Percentiles rank a stretch among this genome's conserved stretches.
Conservation (phyloP, 345 rosid species). For the Sonneratia alba region DNA sequence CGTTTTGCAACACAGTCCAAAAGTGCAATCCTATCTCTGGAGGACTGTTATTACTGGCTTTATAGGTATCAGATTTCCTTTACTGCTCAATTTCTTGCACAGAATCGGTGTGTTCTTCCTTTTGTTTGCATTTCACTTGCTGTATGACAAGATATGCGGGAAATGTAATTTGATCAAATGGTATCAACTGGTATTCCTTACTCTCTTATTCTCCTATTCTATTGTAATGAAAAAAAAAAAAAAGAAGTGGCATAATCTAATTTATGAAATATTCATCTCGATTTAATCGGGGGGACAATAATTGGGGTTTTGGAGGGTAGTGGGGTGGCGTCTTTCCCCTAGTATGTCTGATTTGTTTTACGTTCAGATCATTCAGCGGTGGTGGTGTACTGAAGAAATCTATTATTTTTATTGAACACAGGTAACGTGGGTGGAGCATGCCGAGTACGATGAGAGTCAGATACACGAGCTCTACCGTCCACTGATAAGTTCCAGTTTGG, state of each 20-base stretch:
- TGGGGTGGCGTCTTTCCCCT: too few species aligned
- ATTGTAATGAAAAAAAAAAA: too few species aligned
- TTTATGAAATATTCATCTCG: too few species aligned
- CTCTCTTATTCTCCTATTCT: too few species aligned
- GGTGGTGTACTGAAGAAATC: not conserved
- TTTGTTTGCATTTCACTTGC: not conserved
- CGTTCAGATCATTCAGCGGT: not conserved
- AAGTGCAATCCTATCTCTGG: slow-evolving; percentile 2
- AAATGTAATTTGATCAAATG: too few species aligned
- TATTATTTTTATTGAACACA: slow-evolving; percentile 11
- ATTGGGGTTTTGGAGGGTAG: too few species aligned
- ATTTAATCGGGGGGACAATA: too few species aligned
- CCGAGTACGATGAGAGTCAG: slow-evolving; percentile 70
- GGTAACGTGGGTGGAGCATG: slow-evolving; percentile 99
- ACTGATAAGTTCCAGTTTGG: slow-evolving; percentile 60
- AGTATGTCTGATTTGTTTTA: too few species aligned
- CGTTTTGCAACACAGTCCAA: not conserved
- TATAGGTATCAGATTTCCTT: not conserved
- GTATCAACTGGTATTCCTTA: too few species aligned
- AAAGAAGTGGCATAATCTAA: too few species aligned
- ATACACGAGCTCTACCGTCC: slow-evolving; percentile 68
- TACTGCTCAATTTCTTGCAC: slow-evolving; percentile 7
- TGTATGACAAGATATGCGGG: not conserved
- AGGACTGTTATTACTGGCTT: not conserved
- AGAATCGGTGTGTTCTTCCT: not conserved